phyloP scores from a whole-genome alignment of 1,139 yeast genomes.

The Hansenula sp. region DNA sequence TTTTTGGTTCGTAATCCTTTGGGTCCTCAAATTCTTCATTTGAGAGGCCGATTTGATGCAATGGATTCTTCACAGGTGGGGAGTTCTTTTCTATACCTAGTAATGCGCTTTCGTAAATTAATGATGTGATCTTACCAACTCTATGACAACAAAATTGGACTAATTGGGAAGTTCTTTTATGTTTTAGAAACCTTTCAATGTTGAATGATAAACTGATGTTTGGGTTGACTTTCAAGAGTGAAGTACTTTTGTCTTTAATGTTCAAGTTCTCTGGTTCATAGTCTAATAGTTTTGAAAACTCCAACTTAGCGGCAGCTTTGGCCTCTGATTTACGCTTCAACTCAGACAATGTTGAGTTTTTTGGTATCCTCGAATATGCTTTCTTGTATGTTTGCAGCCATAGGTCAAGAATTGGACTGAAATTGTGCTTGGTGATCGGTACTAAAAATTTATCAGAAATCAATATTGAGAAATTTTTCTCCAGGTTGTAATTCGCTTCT shows the following conservation, averaged over 20 bases:
- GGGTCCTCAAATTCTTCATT: slow-evolving; percentile 28
- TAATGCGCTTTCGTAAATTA: slow-evolving; percentile 60
- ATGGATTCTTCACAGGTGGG: slow-evolving; percentile 35
- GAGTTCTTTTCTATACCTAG: slow-evolving; percentile 54
- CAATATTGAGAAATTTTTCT: slow-evolving; percentile 39
- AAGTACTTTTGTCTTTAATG: slow-evolving; percentile 30
- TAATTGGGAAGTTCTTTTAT: slow-evolving; percentile 61
- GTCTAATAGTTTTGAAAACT: slow-evolving; percentile 35
- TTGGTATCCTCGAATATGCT: slow-evolving; percentile 46
- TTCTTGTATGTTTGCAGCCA: slow-evolving; percentile 55
- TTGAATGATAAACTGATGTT: slow-evolving; percentile 58
- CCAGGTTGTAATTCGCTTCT: slow-evolving; percentile 20
- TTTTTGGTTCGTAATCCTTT: slow-evolving; percentile 28
- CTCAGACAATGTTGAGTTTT: slow-evolving; percentile 52
- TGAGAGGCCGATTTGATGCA: slow-evolving; percentile 31
- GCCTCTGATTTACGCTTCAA: slow-evolving; percentile 65
- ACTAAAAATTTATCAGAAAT: slow-evolving; percentile 59
- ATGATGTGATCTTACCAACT: slow-evolving; percentile 66
- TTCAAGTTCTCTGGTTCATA: slow-evolving; percentile 31
- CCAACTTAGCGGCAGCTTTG: slow-evolving; percentile 52
- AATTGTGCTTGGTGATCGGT: slow-evolving; percentile 36
- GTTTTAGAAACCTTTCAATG: slow-evolving; percentile 62
- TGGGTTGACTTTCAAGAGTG: slow-evolving; percentile 38
- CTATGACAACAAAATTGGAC: slow-evolving; percentile 61
- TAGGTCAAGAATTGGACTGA: slow-evolving; percentile 48